Conservation (phyloP, 768 basidiomycete genomes). For the Tulasnella sp. region DNA sequence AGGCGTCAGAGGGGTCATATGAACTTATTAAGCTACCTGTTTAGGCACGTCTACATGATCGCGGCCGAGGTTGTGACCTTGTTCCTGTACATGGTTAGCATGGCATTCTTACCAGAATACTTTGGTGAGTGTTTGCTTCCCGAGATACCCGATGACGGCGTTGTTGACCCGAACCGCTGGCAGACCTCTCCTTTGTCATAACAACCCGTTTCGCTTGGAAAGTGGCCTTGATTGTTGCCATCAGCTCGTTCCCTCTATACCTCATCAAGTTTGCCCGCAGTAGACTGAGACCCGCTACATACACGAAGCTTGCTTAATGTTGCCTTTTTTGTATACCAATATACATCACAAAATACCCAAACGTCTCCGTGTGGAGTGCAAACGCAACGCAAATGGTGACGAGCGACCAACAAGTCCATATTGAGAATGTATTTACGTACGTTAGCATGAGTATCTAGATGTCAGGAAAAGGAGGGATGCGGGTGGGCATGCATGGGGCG, state of each 20-base stretch:
- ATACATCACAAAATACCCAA: background rate
- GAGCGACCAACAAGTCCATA: conserved; percentile 5
- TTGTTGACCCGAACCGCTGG: conserved; percentile 26
- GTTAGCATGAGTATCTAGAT: conserved; percentile 19
- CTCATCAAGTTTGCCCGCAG: conserved; percentile 83
- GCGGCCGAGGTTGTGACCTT: conserved; percentile 86
- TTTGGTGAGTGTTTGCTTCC: conserved; percentile 66
- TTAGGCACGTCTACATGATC: conserved; percentile 93
- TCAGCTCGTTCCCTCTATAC: conserved; percentile 89
- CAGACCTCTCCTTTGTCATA: conserved; percentile 85
- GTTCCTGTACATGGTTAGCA: conserved; percentile 82
- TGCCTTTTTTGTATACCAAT: background rate
- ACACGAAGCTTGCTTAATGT: conserved; percentile 64
- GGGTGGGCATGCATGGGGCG: background rate
- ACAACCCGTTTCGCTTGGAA: conserved; percentile 89
- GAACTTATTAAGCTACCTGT: conserved; percentile 10
- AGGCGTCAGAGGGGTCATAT: background rate
- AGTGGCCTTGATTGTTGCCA: conserved; percentile 88
- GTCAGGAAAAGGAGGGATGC: background rate
- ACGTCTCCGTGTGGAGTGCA: background rate
- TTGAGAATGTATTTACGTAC: conserved; percentile 1
- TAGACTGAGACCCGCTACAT: conserved; percentile 85
- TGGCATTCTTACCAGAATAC: conserved; percentile 91
- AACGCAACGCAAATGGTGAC: background rate
- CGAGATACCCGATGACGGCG: background rate